Evolutionary conservation across 2,329 filamentous ascomycete genomes (phyloP).

Genomic region (Penicillium sp.): DNA sequence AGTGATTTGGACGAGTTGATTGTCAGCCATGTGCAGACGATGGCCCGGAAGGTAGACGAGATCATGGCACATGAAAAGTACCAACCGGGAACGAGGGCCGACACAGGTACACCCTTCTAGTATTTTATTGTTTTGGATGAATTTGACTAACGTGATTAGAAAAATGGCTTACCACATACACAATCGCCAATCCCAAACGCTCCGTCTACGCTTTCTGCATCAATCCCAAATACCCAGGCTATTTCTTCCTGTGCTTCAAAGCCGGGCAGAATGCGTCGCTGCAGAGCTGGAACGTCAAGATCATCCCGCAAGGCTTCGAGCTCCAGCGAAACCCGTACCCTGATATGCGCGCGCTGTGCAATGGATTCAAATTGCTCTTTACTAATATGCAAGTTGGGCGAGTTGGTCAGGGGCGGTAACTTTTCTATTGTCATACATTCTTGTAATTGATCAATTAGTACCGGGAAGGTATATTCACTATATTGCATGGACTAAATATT

Average conservation of each 20-base stretch:
- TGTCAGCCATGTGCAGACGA: constrained; percentile 93
- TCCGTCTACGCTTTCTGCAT: constrained; percentile 96
- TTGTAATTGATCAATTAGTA: background rate
- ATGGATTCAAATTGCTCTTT: constrained; percentile 90
- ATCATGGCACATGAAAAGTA: constrained; percentile 94
- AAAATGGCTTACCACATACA: constrained; percentile 93
- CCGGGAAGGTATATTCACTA: constrained; percentile 1
- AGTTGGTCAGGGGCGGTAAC: constrained; percentile 11
- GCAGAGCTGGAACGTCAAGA: constrained; percentile 78
- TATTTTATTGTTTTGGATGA: background rate
- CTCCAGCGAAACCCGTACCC: constrained; percentile 85
- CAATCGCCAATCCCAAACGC: constrained; percentile 89
- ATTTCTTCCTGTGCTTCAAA: constrained; percentile 97
- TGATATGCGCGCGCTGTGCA: constrained; percentile 91
- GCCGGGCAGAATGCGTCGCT: constrained; percentile 70
- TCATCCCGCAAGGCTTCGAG: constrained; percentile 91
- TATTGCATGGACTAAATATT: background rate
- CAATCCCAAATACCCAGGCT: constrained; percentile 84
- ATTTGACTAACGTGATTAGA: constrained; percentile 51
- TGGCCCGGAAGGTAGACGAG: constrained; percentile 96
- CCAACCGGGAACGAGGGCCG: constrained; percentile 72
- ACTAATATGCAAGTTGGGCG: constrained; percentile 53
- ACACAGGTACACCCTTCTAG: constrained; percentile 62
- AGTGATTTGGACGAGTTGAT: constrained; percentile 96
- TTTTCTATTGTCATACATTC: background rate